phyloP scores from a whole-genome alignment of 306 rosid species.

The Geum urbanum region DNA sequence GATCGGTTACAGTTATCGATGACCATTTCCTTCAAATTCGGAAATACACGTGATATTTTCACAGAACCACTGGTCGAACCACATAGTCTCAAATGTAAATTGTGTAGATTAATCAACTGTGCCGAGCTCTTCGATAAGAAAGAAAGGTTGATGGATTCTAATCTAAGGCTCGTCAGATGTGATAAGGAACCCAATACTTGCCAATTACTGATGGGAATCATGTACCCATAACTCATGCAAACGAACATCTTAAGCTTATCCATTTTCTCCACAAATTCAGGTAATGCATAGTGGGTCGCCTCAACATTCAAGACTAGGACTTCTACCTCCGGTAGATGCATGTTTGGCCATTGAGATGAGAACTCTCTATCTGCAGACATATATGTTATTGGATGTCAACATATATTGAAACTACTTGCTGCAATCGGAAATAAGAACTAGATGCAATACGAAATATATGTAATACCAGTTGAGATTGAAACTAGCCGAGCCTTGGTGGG shows the following conservation, averaged over 20 bases:
- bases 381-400: slow-evolving; percentile 9
- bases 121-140: slow-evolving; percentile 19
- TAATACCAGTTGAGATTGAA: slow-evolving; percentile 57
- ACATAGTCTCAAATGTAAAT: slow-evolving; percentile 31
- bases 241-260: slow-evolving; percentile 38
- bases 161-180: slow-evolving; percentile 36
- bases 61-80: background rate
- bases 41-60: slow-evolving; percentile 27
- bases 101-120: slow-evolving; percentile 40
- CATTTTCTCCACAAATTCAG: slow-evolving; percentile 42
- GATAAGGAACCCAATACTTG: slow-evolving; percentile 28
- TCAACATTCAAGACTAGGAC: slow-evolving; percentile 48
- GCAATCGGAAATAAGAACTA: no score
- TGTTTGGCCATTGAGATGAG: slow-evolving; percentile 37
- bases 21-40: slow-evolving; percentile 38
- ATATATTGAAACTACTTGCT: no score
- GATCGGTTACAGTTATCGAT: background rate
- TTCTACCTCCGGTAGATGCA: slow-evolving; percentile 37
- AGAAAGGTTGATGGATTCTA: slow-evolving; percentile 47
- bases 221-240: slow-evolving; percentile 32
- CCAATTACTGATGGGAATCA: slow-evolving; percentile 28
- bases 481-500: slow-evolving; percentile 32
- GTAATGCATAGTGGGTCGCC: slow-evolving; percentile 23
- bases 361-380: slow-evolving; percentile 39
- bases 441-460: no score